Evolutionary conservation across 352 stramenopile species (phyloP).

Genomic region (Lagenidium giganteum): DNA sequence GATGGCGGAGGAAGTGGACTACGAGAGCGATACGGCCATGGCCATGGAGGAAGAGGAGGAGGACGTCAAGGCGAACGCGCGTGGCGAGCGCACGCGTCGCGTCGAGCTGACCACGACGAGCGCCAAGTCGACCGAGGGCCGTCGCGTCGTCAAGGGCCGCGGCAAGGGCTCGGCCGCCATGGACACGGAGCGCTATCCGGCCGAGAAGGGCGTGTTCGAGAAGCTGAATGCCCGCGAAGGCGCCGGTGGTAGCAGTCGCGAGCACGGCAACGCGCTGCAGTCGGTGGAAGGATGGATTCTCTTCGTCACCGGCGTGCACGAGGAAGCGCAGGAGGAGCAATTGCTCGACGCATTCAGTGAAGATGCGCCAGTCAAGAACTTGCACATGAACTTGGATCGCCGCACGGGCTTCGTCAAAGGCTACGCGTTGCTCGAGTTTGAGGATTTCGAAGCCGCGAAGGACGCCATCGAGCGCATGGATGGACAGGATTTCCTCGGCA

Average conservation of each 20-base stretch:
- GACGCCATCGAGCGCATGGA: conserved; percentile 91
- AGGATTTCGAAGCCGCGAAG: conserved; percentile 87
- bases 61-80: conserved; percentile 16
- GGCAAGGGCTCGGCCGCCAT: conserved; percentile 60
- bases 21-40: conserved; percentile 86
- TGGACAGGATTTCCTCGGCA: conserved; percentile 86
- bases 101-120: conserved; percentile 15
- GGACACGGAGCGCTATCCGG: conserved; percentile 66
- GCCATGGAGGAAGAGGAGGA: conserved; percentile 73
- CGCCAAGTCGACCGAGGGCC: conserved; percentile 2
- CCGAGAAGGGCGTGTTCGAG: conserved; percentile 75
- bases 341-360: conserved; percentile 94
- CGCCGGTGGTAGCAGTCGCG: conserved; percentile 6
- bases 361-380: conserved; percentile 93
- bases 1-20: conserved; percentile 85
- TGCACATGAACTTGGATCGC: conserved; percentile 95
- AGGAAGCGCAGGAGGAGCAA: conserved; percentile 96
- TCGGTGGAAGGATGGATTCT: conserved; percentile 96
- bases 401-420: conserved; percentile 95
- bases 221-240: conserved; percentile 30
- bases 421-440: conserved; percentile 95
- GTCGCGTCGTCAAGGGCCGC: conserved; percentile 65
- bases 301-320: conserved; percentile 93
- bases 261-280: conserved; percentile 54
- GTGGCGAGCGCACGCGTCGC: conserved; percentile 8